These are phyloP conservation scores for Mortierella claussenii DNA, from an alignment of 192 early-diverging fungal species.

Conservation along the genomic window DNA sequence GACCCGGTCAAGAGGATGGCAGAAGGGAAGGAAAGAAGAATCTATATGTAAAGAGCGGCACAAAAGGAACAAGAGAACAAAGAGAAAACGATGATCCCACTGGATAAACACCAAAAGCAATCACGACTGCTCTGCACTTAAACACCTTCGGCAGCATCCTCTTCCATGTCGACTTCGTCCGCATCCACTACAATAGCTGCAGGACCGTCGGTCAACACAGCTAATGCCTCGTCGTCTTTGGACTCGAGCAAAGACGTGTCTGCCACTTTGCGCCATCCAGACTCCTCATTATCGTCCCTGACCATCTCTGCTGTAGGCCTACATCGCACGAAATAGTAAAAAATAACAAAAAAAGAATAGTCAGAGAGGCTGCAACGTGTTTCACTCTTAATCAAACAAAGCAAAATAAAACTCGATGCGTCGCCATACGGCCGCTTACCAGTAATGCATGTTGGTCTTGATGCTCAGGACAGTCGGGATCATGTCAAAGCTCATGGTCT, in stretches of 20 bases:
- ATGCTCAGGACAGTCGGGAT: constrained; percentile 79
- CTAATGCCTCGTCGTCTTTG: neutral
- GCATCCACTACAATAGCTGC: constrained; percentile 28
- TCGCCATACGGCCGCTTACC: constrained; percentile 33
- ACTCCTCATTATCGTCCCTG: constrained; percentile 47
- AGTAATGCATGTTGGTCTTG: constrained; percentile 79
- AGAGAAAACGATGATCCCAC: too few species aligned
- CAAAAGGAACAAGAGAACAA: too few species aligned
- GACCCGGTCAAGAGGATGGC: too few species aligned
- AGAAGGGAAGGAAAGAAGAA: too few species aligned
- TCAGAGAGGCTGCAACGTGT: too few species aligned
- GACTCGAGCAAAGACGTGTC: neutral
- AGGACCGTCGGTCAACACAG: neutral
- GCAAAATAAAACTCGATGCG: too few species aligned
- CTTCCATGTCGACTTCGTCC: constrained; percentile 40
- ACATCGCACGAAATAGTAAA: neutral
- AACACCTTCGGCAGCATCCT: constrained; percentile 15
- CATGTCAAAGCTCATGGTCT: constrained; percentile 81
- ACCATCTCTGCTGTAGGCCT: constrained; percentile 55
- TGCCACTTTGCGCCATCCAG: constrained; percentile 50
- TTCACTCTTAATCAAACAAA: too few species aligned
- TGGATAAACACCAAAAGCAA: too few species aligned
- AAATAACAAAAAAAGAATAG: neutral
- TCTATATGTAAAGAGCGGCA: too few species aligned
- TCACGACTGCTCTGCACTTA: too few species aligned